Evolutionary conservation across 208 protist species (phyloP), one percentile per base, ranked within the genome.

Genomic region (Tritrichomonas musculus): DNA sequence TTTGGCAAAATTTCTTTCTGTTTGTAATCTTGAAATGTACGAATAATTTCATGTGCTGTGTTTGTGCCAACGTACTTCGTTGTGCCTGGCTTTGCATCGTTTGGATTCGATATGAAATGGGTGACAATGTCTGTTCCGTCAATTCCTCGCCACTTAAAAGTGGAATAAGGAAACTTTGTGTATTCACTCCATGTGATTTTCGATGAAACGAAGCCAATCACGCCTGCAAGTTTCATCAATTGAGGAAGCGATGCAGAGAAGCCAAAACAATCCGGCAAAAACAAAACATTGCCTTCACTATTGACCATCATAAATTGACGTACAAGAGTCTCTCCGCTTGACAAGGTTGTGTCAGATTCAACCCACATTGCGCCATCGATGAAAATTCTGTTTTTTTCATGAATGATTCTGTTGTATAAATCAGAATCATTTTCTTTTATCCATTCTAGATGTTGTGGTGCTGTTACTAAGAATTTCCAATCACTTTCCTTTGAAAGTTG

Each of bases 131-230:
- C 33, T 47, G 27, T 73, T 2, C 92, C 92, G 44, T 93, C 92
- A 27, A 93, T 93, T 39, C 92, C 92, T 17, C 33, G 27, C 92
- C 92, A 93, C 30, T 53, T 65, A 39, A 93, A 93, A 47, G 92
- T 72, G 30, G 39, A 41, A 49, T 82, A 39, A 30, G 82, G 82
- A 36, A 92, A 92, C 1, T 50, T 66, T 13, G 33, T 92, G 27
- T 69, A 69, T 47, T 69, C 50, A 66, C 33, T 66, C 82, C 82
- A 92, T 4, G 27, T 41, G 14, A 92, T 57, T 57, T 92, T 92
- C 33, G 47, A 66, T 36, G 82, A 66, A 17, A 92, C 30, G 36
- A 92, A 92, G 30, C 47, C 33, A 41, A 66, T 36, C 9, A 92
- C 65, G n/a, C 55, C 82, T 30, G 50, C 55, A 27, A 57, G 41